These are phyloP conservation scores for Teunomyces kruisii DNA, from an alignment of 805 yeast species.

Conservation along the genomic window DNA sequence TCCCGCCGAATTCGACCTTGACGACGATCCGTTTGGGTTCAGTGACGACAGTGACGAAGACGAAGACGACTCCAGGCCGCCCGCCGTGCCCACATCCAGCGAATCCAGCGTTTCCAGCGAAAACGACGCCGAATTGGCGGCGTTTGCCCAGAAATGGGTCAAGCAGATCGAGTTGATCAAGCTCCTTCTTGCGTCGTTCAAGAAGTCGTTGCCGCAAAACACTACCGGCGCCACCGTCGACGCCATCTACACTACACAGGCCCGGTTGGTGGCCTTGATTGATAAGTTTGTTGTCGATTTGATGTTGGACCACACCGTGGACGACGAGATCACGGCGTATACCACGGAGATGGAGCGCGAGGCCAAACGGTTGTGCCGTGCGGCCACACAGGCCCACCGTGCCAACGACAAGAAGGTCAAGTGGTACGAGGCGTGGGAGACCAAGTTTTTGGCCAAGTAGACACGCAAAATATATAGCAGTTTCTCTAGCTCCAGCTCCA, in stretches of 20 bases:
- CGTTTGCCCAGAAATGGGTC: slow-evolving; percentile 49
- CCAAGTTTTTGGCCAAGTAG: slow-evolving; percentile 47
- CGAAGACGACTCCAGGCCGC: background rate
- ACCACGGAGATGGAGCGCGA: slow-evolving; percentile 24
- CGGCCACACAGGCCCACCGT: slow-evolving; percentile 48
- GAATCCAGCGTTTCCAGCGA: too few relatives aligned
- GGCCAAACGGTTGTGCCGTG: slow-evolving; percentile 29
- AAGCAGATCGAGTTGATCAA: slow-evolving; percentile 56
- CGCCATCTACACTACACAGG: slow-evolving; percentile 43
- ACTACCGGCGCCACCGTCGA: slow-evolving; percentile 48
- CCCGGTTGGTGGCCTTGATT: slow-evolving; percentile 41
- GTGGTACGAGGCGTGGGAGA: slow-evolving; percentile 58
- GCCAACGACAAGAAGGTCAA: slow-evolving; percentile 52
- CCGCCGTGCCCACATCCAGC: too few relatives aligned
- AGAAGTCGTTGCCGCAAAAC: slow-evolving; percentile 53
- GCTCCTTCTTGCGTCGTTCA: slow-evolving; percentile 55
- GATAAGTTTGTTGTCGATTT: slow-evolving; percentile 62
- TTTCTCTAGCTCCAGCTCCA: too few relatives aligned
- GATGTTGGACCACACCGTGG: slow-evolving; percentile 47
- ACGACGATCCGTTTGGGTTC: slow-evolving; percentile 55
- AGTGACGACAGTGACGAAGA: slow-evolving; percentile 28
- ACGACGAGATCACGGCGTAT: slow-evolving; percentile 30
- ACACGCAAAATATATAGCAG: too few relatives aligned
- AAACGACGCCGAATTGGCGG: slow-evolving; percentile 25
- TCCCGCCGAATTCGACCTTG: slow-evolving; percentile 46